Evolutionary conservation across 495 filamentous ascomycete genomes (phyloP), one percentile per base, ranked within the genome.

Genomic region (Clohesyomyces aquaticus): DNA sequence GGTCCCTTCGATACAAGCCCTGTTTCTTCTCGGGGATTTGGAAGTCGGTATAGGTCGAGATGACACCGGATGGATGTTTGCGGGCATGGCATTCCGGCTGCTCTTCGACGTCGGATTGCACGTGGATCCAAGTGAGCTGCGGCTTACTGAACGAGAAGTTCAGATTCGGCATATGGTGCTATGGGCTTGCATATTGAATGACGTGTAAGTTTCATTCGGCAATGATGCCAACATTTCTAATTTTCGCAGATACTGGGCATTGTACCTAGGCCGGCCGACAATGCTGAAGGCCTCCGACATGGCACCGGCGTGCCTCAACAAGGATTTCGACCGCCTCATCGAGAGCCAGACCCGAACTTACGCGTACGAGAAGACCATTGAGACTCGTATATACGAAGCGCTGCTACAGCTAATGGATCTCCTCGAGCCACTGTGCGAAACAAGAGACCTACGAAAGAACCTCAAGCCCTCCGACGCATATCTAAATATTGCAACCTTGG

Each of bases 101-200:
- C n/a, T 64, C 14, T 64, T 64, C 25, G 61, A 64, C 38, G 61
- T 64, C 4, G 52, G 61, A 10, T 21, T 64, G 38, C 61, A 64
- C 57, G 61, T 64, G 14, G 52, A 64, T 26, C 52, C 61, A 28
- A 45, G 52, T 38, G 45, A 56, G 28, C 23, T 64, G 35, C 32
- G 28, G 16, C 26, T 64, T 3, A 64, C 52, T 25, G 51, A 64
- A n/a, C 52, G 52, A 9, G 61, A 64, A 43, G 54, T 58, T 4
- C 61, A 64, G 28, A 64, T 64, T 22, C 29, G 61, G 12, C 52
- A 64, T 38, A 64, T 64, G 61, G 51, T 63, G 27, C 41, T 63
- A 16, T 64, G 61, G 52, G 52, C 61, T 29, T 64, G 61, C 32
- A 64, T 64, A 19, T 56, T 64, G 54, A 56, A 56, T 22, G 61